Conservation (phyloP, 345 rosid species). For the Gossypium arboreum region DNA sequence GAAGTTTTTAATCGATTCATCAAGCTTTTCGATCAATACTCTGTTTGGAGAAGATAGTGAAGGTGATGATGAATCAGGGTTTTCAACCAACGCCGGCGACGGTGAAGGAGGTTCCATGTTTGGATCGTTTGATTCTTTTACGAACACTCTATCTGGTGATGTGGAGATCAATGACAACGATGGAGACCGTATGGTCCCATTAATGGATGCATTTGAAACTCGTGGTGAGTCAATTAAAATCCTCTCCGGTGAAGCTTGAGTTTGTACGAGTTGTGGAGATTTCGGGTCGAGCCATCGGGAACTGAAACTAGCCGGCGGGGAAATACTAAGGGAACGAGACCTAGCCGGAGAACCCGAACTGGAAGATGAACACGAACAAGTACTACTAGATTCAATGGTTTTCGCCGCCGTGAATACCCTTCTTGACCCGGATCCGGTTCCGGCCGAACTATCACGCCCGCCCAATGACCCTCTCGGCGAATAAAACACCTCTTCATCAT, state of each 20-base stretch:
- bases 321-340: conserved; percentile 69
- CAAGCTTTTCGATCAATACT: conserved; percentile 14
- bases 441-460: conserved; percentile 50
- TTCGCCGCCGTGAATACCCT: conserved; percentile 39
- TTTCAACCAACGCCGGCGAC: conserved; percentile 5
- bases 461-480: conserved; percentile 84
- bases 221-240: conserved; percentile 21
- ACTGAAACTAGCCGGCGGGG: conserved; percentile 67
- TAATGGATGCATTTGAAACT: conserved; percentile 8
- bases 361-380: conserved; percentile 61
- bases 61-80: conserved; percentile 23
- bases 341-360: conserved; percentile 70
- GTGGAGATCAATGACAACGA: conserved; percentile 33
- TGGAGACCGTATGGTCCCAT: conserved; percentile 29
- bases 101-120: conserved; percentile 24
- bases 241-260: conserved; percentile 19
- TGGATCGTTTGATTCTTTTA: conserved; percentile 17
- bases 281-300: conserved; percentile 54
- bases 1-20: conserved; percentile 11
- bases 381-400: conserved; percentile 50
- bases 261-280: conserved; percentile 31
- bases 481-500: conserved; percentile 69
- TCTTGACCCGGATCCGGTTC: conserved; percentile 66
- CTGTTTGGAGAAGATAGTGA: conserved; percentile 31
- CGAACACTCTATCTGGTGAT: conserved; percentile 31